phyloP scores from a whole-genome alignment of 441 rosid genomes.

The Mallotus japonicus region DNA sequence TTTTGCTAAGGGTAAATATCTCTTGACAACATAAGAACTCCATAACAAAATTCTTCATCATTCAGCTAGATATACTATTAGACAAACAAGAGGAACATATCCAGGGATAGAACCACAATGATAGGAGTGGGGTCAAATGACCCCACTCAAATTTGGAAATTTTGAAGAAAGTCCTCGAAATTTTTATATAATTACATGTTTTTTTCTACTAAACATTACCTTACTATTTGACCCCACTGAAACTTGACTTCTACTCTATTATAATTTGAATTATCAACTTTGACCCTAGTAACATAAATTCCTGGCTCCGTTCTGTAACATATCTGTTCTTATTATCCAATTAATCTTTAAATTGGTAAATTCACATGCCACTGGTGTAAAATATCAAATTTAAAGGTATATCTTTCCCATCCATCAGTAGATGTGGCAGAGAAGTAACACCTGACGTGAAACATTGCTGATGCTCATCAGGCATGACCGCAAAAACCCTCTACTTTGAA shows the following conservation, averaged over 20 bases:
- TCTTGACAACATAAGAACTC: neutral
- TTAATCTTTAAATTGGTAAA: neutral
- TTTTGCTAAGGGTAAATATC: neutral
- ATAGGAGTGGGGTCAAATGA: no score
- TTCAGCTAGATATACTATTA: neutral
- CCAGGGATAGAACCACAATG: no score
- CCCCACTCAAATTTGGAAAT: no score
- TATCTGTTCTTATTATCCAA: neutral
- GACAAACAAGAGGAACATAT: neutral
- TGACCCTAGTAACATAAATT: no score
- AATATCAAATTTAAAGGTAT: neutral
- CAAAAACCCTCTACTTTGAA: slow-evolving; percentile 92
- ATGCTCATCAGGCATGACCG: slow-evolving; percentile 75
- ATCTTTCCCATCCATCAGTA: slow-evolving; percentile 6
- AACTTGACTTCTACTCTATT: no score
- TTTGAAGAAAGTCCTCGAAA: no score
- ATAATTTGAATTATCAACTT: no score
- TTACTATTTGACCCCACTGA: no score
- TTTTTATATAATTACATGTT: no score
- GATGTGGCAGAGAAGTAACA: slow-evolving; percentile 24
- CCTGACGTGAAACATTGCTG: slow-evolving; percentile 73
- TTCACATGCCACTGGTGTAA: neutral
- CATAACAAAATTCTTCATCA: neutral
- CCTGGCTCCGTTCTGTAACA: no score
- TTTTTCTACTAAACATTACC: no score